phyloP scores from a whole-genome alignment of 1,139 yeast species.

The Yamadazyma membranifaciens region DNA sequence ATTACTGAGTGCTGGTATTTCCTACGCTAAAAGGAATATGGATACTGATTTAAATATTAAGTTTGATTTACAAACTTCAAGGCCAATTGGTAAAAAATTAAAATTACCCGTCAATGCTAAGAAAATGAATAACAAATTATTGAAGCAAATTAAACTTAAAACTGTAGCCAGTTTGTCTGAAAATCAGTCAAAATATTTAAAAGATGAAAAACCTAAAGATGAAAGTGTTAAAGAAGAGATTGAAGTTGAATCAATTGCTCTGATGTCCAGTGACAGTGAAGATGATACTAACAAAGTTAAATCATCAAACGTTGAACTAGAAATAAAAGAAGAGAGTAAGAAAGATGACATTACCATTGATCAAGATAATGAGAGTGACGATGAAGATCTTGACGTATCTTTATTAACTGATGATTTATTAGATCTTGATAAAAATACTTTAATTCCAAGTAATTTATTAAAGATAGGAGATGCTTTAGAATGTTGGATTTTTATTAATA shows the following conservation, averaged over 20 bases:
- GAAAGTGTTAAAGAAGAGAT: conserved; percentile 1
- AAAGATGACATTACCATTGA: conserved; percentile 8
- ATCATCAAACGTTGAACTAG: neutral
- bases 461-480: conserved; percentile 52
- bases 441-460: conserved; percentile 11
- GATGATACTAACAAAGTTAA: conserved; percentile 4
- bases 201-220: conserved; percentile 4
- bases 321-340: conserved; percentile 9
- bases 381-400: conserved; percentile 17
- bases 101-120: conserved; percentile 32
- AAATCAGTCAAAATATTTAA: neutral
- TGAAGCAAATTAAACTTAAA: conserved; percentile 10
- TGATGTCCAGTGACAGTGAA: conserved; percentile 9
- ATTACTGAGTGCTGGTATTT: conserved; percentile 20
- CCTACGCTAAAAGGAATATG: conserved; percentile 40
- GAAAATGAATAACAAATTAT: conserved; percentile 21
- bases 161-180: neutral
- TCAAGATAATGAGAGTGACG: conserved; percentile 11
- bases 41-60: conserved; percentile 36
- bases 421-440: conserved; percentile 9
- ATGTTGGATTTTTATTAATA: conserved; percentile 72
- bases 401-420: conserved; percentile 13
- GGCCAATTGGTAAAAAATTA: conserved; percentile 29
- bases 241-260: conserved; percentile 4
- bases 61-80: conserved; percentile 41